These are phyloP conservation scores for Candida schatavii DNA, from an alignment of 805 yeast species.

Conservation along the genomic window DNA sequence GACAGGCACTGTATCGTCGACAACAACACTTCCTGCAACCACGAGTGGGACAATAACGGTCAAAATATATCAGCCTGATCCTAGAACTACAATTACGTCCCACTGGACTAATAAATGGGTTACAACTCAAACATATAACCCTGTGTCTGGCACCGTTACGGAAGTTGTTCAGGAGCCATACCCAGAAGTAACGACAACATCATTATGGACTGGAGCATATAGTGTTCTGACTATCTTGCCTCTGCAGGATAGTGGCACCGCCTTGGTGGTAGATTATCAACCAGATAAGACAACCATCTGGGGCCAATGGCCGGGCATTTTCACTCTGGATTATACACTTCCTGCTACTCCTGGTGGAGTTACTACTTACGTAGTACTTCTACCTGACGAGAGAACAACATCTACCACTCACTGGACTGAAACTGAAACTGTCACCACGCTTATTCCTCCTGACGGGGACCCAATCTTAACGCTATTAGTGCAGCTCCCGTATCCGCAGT, in stretches of 20 bases:
- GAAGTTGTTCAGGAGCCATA: not conserved
- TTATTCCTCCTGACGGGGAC: not conserved
- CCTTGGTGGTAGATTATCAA: not conserved
- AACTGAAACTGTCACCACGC: conserved; percentile 11
- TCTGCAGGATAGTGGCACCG: not conserved
- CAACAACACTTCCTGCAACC: not conserved
- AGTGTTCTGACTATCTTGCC: not conserved
- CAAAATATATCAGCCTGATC: not conserved
- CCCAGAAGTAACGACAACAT: not conserved
- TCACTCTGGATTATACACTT: not conserved
- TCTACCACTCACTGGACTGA: not conserved
- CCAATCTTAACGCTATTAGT: not conserved
- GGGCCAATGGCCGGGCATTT: not conserved
- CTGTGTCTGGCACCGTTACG: not conserved
- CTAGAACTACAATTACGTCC: conserved; percentile 16
- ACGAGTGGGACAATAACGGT: not conserved
- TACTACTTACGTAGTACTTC: not conserved
- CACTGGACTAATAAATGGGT: conserved; percentile 11
- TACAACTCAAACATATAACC: not conserved
- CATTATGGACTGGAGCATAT: not conserved
- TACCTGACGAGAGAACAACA: not conserved
- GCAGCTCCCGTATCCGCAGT: not conserved
- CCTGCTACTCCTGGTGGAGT: not conserved
- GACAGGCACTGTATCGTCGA: not conserved
- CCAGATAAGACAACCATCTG: not conserved